Evolutionary conservation across 805 yeast genomes (phyloP).

Genomic region (Kodamaea kaohsiungensis): DNA sequence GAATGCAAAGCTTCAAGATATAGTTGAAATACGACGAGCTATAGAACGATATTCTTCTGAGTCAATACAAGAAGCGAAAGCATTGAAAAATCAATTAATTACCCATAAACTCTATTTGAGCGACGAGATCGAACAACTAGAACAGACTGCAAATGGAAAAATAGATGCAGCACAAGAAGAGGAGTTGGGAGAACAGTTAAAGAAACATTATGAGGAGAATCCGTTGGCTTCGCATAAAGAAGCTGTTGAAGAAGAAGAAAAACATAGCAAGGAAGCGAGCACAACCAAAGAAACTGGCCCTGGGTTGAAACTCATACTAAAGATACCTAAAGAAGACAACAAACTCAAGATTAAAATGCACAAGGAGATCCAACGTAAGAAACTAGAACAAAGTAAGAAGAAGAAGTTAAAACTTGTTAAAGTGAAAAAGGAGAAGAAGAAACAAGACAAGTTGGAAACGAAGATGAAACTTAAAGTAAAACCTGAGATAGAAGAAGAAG

Average conservation of each 20-base stretch:
- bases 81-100: constrained; percentile 31
- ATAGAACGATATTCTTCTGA: constrained; percentile 19
- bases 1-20: constrained; percentile 5
- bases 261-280: constrained; percentile 3
- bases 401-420: not conserved
- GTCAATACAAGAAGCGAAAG: constrained; percentile 26
- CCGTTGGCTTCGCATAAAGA: constrained; percentile 41
- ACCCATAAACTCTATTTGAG: constrained; percentile 27
- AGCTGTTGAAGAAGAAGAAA: constrained; percentile 35
- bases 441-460: not conserved
- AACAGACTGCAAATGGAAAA: constrained; percentile 10
- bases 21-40: constrained; percentile 9
- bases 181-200: constrained; percentile 30
- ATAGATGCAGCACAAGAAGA: constrained; percentile 14
- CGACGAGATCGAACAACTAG: constrained; percentile 26
- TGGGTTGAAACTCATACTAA: constrained; percentile 18
- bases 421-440: not conserved
- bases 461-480: not conserved
- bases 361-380: not conserved
- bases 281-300: constrained; percentile 2
- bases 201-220: constrained; percentile 32
- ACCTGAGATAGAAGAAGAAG: not conserved
- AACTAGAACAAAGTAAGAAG: constrained; percentile 8
- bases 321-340: constrained; percentile 9
- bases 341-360: not conserved